These are phyloP conservation scores for Coniophora puteana DNA, from an alignment of 1,284 basidiomycete genomes.

Conservation along the genomic window DNA sequence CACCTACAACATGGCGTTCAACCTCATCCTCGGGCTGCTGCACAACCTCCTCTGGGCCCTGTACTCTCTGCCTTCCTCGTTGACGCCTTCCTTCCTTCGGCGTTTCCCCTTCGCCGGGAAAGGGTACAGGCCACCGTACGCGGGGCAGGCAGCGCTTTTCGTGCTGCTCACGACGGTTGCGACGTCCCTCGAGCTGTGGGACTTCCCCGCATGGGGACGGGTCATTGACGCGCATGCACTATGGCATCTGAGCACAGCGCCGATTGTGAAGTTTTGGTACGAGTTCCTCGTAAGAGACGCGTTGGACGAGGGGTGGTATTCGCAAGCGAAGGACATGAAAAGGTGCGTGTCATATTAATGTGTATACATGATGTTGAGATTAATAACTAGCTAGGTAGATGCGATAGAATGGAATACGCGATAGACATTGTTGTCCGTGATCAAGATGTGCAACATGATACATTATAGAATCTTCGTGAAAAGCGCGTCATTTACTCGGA, in stretches of 20 bases:
- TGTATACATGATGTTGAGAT: background rate
- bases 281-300: slow-evolving; percentile 73
- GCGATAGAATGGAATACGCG: too few species aligned
- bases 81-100: slow-evolving; percentile 43
- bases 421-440: too few species aligned
- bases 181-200: slow-evolving; percentile 84
- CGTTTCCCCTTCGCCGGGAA: slow-evolving; percentile 53
- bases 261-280: slow-evolving; percentile 84
- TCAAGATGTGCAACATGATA: too few species aligned
- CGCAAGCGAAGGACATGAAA: slow-evolving; percentile 17
- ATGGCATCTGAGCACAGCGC: slow-evolving; percentile 90
- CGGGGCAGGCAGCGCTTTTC: slow-evolving; percentile 54
- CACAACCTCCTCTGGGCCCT: slow-evolving; percentile 87
- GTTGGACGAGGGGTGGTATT: slow-evolving; percentile 48
- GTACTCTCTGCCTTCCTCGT: slow-evolving; percentile 59
- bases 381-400: background rate
- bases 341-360: background rate
- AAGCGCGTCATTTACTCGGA: slow-evolving; percentile 1
- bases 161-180: slow-evolving; percentile 73
- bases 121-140: slow-evolving; percentile 52
- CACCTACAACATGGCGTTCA: slow-evolving; percentile 91
- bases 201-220: slow-evolving; percentile 81
- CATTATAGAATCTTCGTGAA: too few species aligned
- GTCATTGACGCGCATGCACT: slow-evolving; percentile 91
- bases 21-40: slow-evolving; percentile 69